A percentile compares a stretch with the other conserved stretches of the same genome.
phyloP scores from a whole-genome alignment of 2,329 filamentous ascomycete species.

The Aspergillus versicolor region DNA sequence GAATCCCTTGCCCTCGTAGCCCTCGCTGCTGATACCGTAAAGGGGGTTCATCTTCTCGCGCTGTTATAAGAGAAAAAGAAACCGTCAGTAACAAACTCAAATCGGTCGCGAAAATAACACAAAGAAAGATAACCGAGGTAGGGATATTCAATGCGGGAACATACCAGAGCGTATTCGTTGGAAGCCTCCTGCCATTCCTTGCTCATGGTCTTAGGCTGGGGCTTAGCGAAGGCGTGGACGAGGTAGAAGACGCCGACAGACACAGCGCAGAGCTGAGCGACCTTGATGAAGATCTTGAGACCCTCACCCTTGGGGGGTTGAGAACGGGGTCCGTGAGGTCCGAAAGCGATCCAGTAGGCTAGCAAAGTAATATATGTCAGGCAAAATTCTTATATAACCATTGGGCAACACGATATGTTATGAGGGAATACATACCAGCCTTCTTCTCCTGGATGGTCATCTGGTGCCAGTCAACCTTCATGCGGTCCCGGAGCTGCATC shows the following conservation, averaged over 20 bases:
- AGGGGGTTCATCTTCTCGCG: constrained; percentile 82
- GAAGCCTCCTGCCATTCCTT: constrained; percentile 95
- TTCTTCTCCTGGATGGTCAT: constrained; percentile 98
- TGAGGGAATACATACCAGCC: constrained; percentile 72
- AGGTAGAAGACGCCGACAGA: constrained; percentile 70
- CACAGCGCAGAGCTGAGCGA: constrained; percentile 64
- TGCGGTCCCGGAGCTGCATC: constrained; percentile 97
- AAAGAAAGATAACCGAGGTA: background rate
- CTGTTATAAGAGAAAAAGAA: constrained; percentile 46
- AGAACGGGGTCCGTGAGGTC: constrained; percentile 89
- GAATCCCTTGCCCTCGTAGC: constrained; percentile 74
- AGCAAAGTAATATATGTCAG: constrained; percentile 27
- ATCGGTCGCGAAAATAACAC: constrained; percentile 7
- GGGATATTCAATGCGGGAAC: constrained; percentile 29
- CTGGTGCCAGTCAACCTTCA: constrained; percentile 97
- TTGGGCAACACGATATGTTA: background rate
- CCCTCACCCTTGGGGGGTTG: constrained; percentile 78
- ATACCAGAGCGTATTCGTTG: constrained; percentile 91
- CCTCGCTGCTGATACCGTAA: constrained; percentile 76
- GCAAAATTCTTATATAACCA: constrained; percentile 19
- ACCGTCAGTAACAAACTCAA: constrained; percentile 18
- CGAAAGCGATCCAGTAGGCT: constrained; percentile 99
- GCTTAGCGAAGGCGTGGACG: constrained; percentile 70
- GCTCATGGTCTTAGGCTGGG: constrained; percentile 81
- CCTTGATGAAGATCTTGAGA: constrained; percentile 74